phyloP scores from a whole-genome alignment of 345 rosid genomes.

The Murraya paniculata region DNA sequence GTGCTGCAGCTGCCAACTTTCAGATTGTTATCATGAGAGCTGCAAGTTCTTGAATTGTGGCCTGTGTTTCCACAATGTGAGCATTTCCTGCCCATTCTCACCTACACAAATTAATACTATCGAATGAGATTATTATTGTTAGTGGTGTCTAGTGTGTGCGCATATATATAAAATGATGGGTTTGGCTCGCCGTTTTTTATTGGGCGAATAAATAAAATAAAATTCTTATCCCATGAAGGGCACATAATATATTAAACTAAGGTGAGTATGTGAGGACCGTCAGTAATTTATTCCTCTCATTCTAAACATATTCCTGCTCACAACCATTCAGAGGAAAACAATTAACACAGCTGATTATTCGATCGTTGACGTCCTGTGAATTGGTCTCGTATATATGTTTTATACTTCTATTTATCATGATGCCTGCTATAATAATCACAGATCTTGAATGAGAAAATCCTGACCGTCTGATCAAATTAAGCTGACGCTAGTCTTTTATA shows the following conservation, averaged over 20 bases:
- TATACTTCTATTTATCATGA: background rate
- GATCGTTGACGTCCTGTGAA: background rate
- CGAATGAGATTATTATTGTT: background rate
- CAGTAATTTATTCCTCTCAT: background rate
- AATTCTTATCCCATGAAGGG: background rate
- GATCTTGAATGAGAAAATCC: background rate
- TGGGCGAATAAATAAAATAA: background rate
- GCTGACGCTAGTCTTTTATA: background rate
- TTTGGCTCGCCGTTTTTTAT: background rate
- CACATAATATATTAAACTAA: background rate
- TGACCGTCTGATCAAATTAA: background rate
- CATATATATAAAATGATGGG: background rate
- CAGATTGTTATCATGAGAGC: background rate
- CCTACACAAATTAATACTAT: background rate
- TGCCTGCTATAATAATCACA: too few relatives aligned
- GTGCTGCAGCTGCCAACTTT: background rate
- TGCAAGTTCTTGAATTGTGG: slow-evolving; percentile 40
- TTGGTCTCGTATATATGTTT: background rate
- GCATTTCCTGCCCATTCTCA: slow-evolving; percentile 37
- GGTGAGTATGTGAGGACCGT: background rate
- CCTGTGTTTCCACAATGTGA: slow-evolving; percentile 37
- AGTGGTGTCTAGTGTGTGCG: background rate
- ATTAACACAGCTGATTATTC: background rate
- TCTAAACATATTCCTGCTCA: background rate
- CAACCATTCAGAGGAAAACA: background rate